phyloP scores from a whole-genome alignment of 1,139 yeast species.

The Hansenula sp. region DNA sequence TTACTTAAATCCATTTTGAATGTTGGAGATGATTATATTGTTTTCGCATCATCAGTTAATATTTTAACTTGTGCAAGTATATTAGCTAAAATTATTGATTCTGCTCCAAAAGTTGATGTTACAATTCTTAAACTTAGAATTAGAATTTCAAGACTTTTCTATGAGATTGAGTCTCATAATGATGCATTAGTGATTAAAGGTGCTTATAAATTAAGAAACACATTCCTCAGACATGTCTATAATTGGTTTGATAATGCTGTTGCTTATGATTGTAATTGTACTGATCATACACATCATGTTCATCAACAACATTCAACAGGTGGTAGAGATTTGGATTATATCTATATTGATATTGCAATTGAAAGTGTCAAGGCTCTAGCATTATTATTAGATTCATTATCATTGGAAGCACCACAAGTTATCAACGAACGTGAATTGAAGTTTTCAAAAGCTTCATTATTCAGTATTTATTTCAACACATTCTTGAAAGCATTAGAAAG shows the following conservation, averaged over 20 bases:
- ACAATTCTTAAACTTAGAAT: conserved; percentile 48
- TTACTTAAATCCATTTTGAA: conserved; percentile 36
- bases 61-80: conserved; percentile 33
- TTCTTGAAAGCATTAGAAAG: conserved; percentile 69
- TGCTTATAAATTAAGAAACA: conserved; percentile 55
- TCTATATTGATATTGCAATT: conserved; percentile 61
- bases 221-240: conserved; percentile 51
- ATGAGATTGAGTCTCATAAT: conserved; percentile 44
- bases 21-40: conserved; percentile 32
- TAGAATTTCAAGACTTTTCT: conserved; percentile 52
- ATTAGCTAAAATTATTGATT: conserved; percentile 32
- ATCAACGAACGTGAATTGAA: conserved; percentile 51
- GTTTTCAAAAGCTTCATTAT: conserved; percentile 58
- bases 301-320: conserved; percentile 23
- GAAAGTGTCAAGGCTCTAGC: conserved; percentile 61
- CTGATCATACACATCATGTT: conserved; percentile 25
- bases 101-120: conserved; percentile 27
- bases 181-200: conserved; percentile 44
- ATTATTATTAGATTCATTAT: conserved; percentile 46
- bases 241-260: conserved; percentile 66
- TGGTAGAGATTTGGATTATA: conserved; percentile 44
- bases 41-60: conserved; percentile 36
- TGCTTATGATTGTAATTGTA: conserved; percentile 28
- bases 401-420: conserved; percentile 61
- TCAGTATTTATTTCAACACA: conserved; percentile 68